phyloP scores from a whole-genome alignment of 306 rosid genomes.

The Cicer yamashitae region DNA sequence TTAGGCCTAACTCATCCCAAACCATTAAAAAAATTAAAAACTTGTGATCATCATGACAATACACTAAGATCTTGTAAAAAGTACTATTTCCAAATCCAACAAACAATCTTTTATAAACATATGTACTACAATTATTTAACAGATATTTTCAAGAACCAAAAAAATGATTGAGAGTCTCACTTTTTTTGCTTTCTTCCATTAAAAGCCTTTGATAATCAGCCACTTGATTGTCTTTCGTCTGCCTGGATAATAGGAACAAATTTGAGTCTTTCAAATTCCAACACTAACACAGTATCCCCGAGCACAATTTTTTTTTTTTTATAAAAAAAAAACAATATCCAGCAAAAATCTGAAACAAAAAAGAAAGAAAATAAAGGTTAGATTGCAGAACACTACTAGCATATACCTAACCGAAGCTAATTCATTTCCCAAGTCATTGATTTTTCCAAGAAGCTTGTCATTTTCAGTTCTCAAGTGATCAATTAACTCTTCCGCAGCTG shows the following conservation, averaged over 20 bases:
- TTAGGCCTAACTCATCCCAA: not conserved
- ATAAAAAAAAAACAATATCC: slow-evolving; percentile 1
- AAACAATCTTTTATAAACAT: not conserved
- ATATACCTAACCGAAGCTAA: slow-evolving; percentile 65
- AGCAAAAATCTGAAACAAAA: slow-evolving; percentile 5
- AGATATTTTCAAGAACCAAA: slow-evolving; percentile 1
- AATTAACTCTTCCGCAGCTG: slow-evolving; percentile 82
- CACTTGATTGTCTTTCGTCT: slow-evolving; percentile 56
- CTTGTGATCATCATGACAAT: not conserved
- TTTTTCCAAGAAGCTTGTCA: slow-evolving; percentile 58
- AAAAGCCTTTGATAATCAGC: slow-evolving; percentile 59
- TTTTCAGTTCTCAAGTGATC: slow-evolving; percentile 71
- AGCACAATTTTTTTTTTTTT: not conserved
- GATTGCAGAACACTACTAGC: slow-evolving; percentile 39
- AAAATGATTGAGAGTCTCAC: slow-evolving; percentile 54
- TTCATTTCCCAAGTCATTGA: slow-evolving; percentile 72
- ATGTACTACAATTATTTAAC: not conserved
- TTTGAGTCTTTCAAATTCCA: slow-evolving; percentile 15
- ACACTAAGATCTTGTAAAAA: slow-evolving; percentile 19
- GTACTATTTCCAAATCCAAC: not conserved
- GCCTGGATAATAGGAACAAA: slow-evolving; percentile 55
- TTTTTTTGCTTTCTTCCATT: slow-evolving; percentile 65
- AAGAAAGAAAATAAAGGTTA: not conserved
- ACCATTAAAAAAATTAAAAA: not conserved
- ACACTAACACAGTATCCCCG: not conserved